A percentile compares a stretch with the other conserved stretches of the same genome.
Evolutionary conservation across 1,284 basidiomycete genomes (phyloP).

Genomic region (Ceratobasidium sp.): DNA sequence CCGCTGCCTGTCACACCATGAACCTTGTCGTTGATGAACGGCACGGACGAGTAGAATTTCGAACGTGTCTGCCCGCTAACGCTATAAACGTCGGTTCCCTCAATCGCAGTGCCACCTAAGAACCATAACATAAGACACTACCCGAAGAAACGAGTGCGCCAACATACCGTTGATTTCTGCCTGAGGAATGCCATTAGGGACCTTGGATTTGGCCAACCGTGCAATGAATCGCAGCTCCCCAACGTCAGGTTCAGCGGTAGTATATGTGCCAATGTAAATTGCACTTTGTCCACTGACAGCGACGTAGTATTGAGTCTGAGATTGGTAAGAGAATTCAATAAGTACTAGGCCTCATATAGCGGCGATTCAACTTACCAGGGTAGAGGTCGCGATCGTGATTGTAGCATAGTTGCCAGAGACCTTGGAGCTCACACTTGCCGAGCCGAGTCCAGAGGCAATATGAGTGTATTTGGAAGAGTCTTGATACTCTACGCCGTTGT

Average conservation of each 20-base stretch:
- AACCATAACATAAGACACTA: no score
- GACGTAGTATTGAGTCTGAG: constrained; percentile 48
- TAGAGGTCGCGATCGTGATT: constrained; percentile 32
- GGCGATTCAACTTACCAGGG: constrained; percentile 21
- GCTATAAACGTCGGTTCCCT: constrained; percentile 47
- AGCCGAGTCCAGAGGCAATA: constrained; percentile 46
- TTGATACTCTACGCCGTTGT: constrained; percentile 44
- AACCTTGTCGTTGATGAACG: constrained; percentile 46
- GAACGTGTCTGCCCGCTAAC: constrained; percentile 45
- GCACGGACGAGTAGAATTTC: constrained; percentile 48
- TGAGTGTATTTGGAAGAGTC: constrained; percentile 40
- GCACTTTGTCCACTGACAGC: constrained; percentile 43
- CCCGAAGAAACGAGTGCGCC: no score
- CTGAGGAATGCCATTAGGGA: constrained; percentile 61
- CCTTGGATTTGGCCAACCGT: constrained; percentile 60
- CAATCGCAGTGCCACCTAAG: constrained; percentile 41
- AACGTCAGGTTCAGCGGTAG: constrained; percentile 59
- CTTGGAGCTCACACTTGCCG: constrained; percentile 39
- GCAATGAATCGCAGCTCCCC: constrained; percentile 67
- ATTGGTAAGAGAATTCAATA: neutral
- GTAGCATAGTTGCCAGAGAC: constrained; percentile 45
- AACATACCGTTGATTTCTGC: constrained; percentile 59
- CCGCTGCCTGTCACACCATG: constrained; percentile 46
- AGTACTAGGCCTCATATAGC: neutral
- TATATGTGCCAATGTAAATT: constrained; percentile 47